Conservation (phyloP, 78 protist species). For the Corallochytrium limacisporum region DNA sequence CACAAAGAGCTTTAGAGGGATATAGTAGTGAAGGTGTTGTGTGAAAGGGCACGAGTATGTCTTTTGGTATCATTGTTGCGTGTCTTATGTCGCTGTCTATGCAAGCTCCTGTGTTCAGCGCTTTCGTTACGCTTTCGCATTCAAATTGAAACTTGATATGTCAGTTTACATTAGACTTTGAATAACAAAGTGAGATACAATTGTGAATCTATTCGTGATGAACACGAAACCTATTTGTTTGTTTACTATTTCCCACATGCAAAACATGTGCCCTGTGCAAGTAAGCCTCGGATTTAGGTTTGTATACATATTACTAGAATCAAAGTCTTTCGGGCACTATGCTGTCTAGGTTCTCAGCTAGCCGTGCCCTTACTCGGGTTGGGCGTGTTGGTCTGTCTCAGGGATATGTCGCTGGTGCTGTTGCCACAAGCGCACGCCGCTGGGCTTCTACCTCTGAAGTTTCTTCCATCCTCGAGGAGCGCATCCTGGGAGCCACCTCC, state of each 20-base stretch:
- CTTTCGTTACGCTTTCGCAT: too few species aligned
- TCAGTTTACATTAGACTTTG: too few species aligned
- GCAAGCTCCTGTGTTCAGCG: too few species aligned
- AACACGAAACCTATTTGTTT: too few species aligned
- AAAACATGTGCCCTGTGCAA: neutral
- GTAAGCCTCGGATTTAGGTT: neutral
- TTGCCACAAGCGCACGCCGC: neutral
- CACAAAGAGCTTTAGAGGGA: too few species aligned
- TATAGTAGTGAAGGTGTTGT: too few species aligned
- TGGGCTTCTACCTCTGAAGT: slow-evolving; percentile 28
- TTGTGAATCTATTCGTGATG: too few species aligned
- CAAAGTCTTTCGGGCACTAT: neutral
- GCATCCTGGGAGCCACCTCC: neutral
- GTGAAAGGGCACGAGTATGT: too few species aligned
- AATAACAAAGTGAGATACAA: too few species aligned
- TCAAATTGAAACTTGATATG: too few species aligned
- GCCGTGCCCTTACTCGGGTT: neutral
- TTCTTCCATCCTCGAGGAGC: slow-evolving; percentile 36
- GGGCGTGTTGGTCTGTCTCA: neutral
- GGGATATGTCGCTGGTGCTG: neutral
- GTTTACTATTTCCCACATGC: neutral
- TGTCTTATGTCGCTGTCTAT: too few species aligned
- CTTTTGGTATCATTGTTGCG: too few species aligned
- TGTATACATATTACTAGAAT: neutral
- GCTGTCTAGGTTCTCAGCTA: neutral